Conservation (phyloP, 176 grass and related monocot genomes). For the Aegilops umbellulata region DNA sequence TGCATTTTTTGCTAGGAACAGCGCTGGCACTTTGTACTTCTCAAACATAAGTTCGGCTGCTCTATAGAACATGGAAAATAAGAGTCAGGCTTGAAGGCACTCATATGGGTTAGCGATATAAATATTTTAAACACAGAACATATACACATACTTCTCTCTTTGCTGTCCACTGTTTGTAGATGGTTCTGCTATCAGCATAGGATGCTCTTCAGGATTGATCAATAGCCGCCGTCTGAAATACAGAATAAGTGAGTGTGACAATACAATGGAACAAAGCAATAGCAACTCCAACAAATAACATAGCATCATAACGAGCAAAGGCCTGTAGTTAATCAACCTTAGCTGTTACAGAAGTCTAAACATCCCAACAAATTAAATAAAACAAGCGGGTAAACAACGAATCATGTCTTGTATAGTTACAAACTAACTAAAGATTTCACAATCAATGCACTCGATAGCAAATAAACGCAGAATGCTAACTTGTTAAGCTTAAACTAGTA, state of each 20-base stretch:
- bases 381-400: background rate
- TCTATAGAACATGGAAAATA: slow-evolving; percentile 52
- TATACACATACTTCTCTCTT: slow-evolving; percentile 74
- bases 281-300: background rate
- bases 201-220: slow-evolving; percentile 98
- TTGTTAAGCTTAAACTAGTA: slow-evolving; percentile 4
- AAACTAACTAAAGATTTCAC: background rate
- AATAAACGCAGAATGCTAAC: slow-evolving; percentile 11
- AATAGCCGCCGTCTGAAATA: slow-evolving; percentile 69
- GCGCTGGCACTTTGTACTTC: slow-evolving; percentile 92
- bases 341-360: background rate
- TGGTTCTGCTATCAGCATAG: slow-evolving; percentile 93
- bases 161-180: slow-evolving; percentile 78
- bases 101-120: background rate
- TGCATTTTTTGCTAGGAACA: slow-evolving; percentile 98
- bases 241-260: slow-evolving; percentile 3
- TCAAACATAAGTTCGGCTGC: slow-evolving; percentile 99
- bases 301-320: background rate
- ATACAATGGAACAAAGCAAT: background rate
- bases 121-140: slow-evolving; percentile 20
- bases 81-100: slow-evolving; percentile 17
- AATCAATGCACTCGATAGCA: background rate
- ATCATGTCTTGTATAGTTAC: background rate
- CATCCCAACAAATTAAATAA: slow-evolving; percentile 20
- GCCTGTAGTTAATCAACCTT: background rate